phyloP scores from a whole-genome alignment of 371 early-diverging fungal genomes.

The Mucor saturninus region DNA sequence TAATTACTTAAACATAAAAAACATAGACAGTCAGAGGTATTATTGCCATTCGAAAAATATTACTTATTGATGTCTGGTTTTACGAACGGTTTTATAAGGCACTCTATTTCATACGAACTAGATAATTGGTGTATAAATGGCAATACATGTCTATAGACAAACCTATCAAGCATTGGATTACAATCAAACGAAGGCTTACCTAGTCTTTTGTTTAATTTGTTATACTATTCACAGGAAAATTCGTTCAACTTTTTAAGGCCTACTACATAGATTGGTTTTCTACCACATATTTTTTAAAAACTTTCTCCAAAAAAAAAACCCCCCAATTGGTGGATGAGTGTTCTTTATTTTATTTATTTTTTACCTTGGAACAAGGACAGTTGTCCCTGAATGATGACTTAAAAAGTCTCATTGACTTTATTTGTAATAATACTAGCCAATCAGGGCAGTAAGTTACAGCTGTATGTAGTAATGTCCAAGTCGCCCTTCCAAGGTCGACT shows the following conservation, averaged over 20 bases:
- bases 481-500: slow-evolving; percentile 81
- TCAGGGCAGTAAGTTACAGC: slow-evolving; percentile 98
- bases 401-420: slow-evolving; percentile 74
- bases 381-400: slow-evolving; percentile 80
- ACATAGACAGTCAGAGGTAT: too few species aligned
- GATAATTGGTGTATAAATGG: too few species aligned
- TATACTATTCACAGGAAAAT: slow-evolving; percentile 95
- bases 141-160: too few species aligned
- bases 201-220: slow-evolving; percentile 90
- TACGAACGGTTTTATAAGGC: too few species aligned
- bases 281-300: slow-evolving; percentile 68
- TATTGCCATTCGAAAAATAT: too few species aligned
- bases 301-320: slow-evolving; percentile 35
- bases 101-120: too few species aligned
- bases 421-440: slow-evolving; percentile 76
- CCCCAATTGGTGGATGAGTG: slow-evolving; percentile 18
- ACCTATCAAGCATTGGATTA: slow-evolving; percentile 82
- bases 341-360: background rate
- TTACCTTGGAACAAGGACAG: slow-evolving; percentile 88
- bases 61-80: too few species aligned
- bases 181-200: slow-evolving; percentile 94
- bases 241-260: slow-evolving; percentile 67
- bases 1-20: too few species aligned
- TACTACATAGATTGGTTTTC: slow-evolving; percentile 81
- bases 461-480: slow-evolving; percentile 99